Evolutionary conservation across 495 filamentous ascomycete genomes (phyloP).

Genomic region (Aspergillus steynii): DNA sequence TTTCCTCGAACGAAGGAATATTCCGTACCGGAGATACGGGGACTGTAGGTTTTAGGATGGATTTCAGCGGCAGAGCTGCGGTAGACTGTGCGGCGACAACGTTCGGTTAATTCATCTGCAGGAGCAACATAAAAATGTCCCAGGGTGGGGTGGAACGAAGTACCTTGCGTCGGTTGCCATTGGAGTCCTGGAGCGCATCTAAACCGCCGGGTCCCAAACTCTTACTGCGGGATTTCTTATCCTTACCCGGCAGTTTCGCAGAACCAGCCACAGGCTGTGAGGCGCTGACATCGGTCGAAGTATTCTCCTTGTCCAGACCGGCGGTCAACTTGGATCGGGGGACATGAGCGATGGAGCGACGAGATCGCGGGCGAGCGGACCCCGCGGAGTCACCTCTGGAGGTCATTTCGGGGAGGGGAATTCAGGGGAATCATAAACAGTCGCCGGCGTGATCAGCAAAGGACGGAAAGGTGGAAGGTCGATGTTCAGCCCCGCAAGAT

Average conservation of each 20-base stretch:
- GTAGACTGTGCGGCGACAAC: slow-evolving; percentile 44
- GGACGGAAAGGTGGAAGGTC: neutral
- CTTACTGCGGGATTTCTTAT: slow-evolving; percentile 87
- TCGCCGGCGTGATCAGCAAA: too few relatives aligned
- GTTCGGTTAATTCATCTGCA: slow-evolving; percentile 10
- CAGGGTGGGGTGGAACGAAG: slow-evolving; percentile 18
- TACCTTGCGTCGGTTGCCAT: slow-evolving; percentile 83
- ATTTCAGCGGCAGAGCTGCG: slow-evolving; percentile 60
- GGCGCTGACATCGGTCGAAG: slow-evolving; percentile 58
- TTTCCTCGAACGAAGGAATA: slow-evolving; percentile 52
- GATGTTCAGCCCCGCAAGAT: neutral
- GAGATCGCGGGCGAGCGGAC: slow-evolving; percentile 54
- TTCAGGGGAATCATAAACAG: slow-evolving; percentile 18
- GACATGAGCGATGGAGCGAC: slow-evolving; percentile 75
- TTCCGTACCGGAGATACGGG: slow-evolving; percentile 64
- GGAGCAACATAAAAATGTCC: slow-evolving; percentile 4
- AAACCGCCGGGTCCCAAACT: slow-evolving; percentile 91
- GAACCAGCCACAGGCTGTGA: slow-evolving; percentile 28
- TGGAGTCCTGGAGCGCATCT: slow-evolving; percentile 73
- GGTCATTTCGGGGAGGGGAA: slow-evolving; percentile 28
- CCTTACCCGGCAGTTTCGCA: slow-evolving; percentile 40
- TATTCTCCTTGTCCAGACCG: slow-evolving; percentile 68
- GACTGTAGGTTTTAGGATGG: slow-evolving; percentile 84
- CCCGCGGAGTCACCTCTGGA: slow-evolving; percentile 41
- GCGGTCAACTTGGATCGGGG: slow-evolving; percentile 51